Evolutionary conservation across 208 protist genomes (phyloP).

Genomic region (Hexamita inflata): DNA sequence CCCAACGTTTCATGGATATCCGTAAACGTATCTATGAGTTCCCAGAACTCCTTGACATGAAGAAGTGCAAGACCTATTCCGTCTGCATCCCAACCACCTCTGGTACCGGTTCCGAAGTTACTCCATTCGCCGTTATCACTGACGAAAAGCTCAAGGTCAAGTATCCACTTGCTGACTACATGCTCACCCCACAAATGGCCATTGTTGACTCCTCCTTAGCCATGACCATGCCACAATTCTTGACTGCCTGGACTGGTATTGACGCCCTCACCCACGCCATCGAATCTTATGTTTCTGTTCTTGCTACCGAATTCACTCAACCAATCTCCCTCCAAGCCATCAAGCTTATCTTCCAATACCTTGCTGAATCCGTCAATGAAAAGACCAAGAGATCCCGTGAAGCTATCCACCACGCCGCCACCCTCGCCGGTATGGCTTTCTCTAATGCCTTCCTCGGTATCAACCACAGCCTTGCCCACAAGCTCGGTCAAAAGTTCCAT

Average conservation of each 20-base stretch:
- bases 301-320: conserved; percentile 51
- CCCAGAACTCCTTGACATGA: conserved; percentile 14
- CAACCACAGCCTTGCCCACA: conserved; percentile 60
- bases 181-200: conserved; percentile 55
- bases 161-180: conserved; percentile 48
- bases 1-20: conserved; percentile 43
- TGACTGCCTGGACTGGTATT: conserved; percentile 61
- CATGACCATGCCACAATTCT: conserved; percentile 53
- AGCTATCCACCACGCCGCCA: conserved; percentile 56
- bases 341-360: conserved; percentile 53
- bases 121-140: conserved; percentile 58
- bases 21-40: conserved; percentile 38
- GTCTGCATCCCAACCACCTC: conserved; percentile 58
- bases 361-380: conserved; percentile 47
- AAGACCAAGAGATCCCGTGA: conserved; percentile 50
- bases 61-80: conserved; percentile 31
- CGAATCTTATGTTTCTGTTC: conserved; percentile 54
- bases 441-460: conserved; percentile 63
- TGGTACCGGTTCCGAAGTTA: conserved; percentile 64
- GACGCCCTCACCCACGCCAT: conserved; percentile 62
- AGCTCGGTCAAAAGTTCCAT: conserved; percentile 57
- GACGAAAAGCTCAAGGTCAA: conserved; percentile 40
- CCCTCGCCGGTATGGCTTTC: conserved; percentile 62
- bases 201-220: conserved; percentile 61
- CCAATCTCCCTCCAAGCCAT: conserved; percentile 45